Percentiles rank a stretch among this genome's conserved stretches.
phyloP scores from a whole-genome alignment of 2,329 filamentous ascomycete genomes.

The Colletotrichum endophyticum region DNA sequence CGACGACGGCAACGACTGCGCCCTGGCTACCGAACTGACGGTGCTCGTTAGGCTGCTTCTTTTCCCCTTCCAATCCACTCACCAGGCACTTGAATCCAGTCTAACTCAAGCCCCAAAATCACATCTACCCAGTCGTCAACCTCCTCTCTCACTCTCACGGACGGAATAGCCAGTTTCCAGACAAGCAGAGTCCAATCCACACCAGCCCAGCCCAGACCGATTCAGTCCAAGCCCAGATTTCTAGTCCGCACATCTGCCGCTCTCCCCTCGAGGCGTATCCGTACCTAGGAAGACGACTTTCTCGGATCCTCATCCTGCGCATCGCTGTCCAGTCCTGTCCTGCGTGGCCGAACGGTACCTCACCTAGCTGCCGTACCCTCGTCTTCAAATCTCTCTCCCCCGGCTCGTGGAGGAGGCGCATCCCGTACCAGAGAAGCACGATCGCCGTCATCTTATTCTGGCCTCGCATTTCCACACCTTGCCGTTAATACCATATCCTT shows the following conservation, averaged over 20 bases:
- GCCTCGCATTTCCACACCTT: background rate
- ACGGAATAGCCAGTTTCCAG: background rate
- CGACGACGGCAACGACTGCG: background rate
- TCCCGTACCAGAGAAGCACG: background rate
- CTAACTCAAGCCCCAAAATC: background rate
- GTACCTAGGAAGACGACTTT: background rate
- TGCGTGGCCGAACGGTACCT: background rate
- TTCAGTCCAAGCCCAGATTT: background rate
- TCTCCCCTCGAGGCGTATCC: background rate
- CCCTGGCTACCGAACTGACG: background rate
- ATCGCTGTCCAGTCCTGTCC: background rate
- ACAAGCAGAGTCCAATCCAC: background rate
- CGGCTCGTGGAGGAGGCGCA: background rate
- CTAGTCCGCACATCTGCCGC: background rate
- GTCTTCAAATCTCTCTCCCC: background rate
- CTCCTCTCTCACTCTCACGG: background rate
- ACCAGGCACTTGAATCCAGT: background rate
- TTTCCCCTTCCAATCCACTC: background rate
- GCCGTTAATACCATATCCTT: background rate
- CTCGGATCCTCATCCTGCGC: background rate
- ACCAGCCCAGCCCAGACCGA: background rate
- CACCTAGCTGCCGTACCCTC: background rate
- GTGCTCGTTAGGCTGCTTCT: background rate
- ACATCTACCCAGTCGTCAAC: background rate
- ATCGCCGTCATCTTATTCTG: background rate